Conservation (phyloP, 768 basidiomycete genomes). For the Strobilomyces dryophilus region DNA sequence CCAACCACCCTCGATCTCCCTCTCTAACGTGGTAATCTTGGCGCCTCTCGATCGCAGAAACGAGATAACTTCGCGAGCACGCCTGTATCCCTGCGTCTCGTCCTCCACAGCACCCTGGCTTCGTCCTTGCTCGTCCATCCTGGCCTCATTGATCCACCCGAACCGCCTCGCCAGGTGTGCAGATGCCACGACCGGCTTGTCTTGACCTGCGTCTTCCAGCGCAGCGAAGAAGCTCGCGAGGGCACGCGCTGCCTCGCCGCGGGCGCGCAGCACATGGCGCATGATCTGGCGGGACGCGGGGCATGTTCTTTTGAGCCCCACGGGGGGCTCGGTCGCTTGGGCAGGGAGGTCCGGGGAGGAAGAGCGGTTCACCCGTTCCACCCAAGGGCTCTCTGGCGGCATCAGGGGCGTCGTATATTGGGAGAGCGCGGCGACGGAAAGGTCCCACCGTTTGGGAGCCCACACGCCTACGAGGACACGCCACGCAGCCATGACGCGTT, state of each 20-base stretch:
- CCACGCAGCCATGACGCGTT: constrained; percentile 91
- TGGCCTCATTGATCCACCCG: constrained; percentile 37
- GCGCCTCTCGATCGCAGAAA: constrained; percentile 73
- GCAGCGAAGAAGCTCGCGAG: constrained; percentile 71
- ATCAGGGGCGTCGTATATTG: constrained; percentile 64
- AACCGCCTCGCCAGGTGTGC: constrained; percentile 45
- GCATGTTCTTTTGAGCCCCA: constrained; percentile 31
- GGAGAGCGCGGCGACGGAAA: constrained; percentile 67
- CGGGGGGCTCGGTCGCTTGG: constrained; percentile 36
- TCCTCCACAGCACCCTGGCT: constrained; percentile 24
- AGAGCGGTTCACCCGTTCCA: constrained; percentile 46
- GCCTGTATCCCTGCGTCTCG: constrained; percentile 50
- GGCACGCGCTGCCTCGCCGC: constrained; percentile 76
- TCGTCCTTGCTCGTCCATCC: constrained; percentile 13
- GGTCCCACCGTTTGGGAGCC: constrained; percentile 81
- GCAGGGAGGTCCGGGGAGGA: constrained; percentile 22
- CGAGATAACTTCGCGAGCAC: constrained; percentile 64
- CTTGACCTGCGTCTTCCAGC: constrained; percentile 46
- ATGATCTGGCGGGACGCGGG: constrained; percentile 82
- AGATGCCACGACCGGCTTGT: constrained; percentile 44
- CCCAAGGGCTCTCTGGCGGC: constrained; percentile 71
- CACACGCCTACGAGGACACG: constrained; percentile 94
- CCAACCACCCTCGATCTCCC: constrained; percentile 62
- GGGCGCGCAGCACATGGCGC: constrained; percentile 82
- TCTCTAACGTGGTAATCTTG: constrained; percentile 50